Conservation (phyloP, 805 yeast genomes). For the Ogataea zsoltii region DNA sequence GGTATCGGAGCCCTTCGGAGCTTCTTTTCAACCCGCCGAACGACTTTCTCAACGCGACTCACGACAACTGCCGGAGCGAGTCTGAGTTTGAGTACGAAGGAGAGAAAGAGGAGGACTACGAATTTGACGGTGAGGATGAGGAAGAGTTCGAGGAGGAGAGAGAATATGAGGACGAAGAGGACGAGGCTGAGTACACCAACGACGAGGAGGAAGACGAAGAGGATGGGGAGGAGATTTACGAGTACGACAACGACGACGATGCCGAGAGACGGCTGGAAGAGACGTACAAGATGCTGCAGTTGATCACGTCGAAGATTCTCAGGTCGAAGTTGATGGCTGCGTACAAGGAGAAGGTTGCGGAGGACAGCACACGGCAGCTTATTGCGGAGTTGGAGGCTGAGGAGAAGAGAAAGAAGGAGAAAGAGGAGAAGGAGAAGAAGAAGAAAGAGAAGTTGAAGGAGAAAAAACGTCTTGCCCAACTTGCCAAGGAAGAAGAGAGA, state of each 20-base stretch:
- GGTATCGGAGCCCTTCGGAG: constrained; percentile 4
- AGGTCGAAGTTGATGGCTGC: constrained; percentile 73
- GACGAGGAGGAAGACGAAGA: constrained; percentile 19
- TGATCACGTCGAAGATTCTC: constrained; percentile 76
- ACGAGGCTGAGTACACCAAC: constrained; percentile 19
- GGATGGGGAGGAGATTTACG: constrained; percentile 37
- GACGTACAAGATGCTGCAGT: constrained; percentile 75
- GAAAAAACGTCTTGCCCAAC: constrained; percentile 61
- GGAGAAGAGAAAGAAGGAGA: constrained; percentile 61
- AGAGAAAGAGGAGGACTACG: constrained; percentile 4
- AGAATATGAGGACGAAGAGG: constrained; percentile 12
- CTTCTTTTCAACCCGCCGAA: constrained; percentile 2
- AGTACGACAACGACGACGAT: constrained; percentile 44
- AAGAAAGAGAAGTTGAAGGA: constrained; percentile 72
- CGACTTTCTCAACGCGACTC: constrained; percentile 25
- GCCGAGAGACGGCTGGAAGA: constrained; percentile 69
- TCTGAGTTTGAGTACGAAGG: constrained; percentile 31
- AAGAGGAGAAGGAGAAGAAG: constrained; percentile 62
- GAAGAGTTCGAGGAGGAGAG: constrained; percentile 15
- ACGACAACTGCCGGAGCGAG: constrained; percentile 34
- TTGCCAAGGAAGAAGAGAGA: constrained; percentile 63
- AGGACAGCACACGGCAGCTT: constrained; percentile 62
- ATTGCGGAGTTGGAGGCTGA: constrained; percentile 72
- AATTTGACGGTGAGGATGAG: constrained; percentile 15
- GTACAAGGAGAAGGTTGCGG: constrained; percentile 78